Conservation (phyloP, 2,329 filamentous ascomycete species). For the Paraconiothyrium brasiliense region DNA sequence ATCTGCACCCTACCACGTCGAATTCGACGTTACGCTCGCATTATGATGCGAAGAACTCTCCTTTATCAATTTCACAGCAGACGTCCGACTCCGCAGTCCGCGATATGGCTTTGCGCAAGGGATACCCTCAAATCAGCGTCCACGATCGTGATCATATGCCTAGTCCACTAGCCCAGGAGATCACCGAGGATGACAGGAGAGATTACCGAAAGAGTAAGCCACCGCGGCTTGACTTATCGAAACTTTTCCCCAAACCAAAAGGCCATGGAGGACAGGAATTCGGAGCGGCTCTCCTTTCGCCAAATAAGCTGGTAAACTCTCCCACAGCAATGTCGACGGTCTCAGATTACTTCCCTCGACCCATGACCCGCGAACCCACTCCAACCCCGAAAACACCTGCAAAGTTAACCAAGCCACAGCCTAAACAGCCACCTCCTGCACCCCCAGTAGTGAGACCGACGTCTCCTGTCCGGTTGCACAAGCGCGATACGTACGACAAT, state of each 20-base stretch:
- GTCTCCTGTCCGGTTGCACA: slow-evolving; percentile 39
- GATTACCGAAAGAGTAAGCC: slow-evolving; percentile 46
- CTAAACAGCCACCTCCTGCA: slow-evolving; percentile 27
- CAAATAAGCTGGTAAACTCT: slow-evolving; percentile 52
- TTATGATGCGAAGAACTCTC: slow-evolving; percentile 54
- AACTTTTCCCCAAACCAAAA: slow-evolving; percentile 52
- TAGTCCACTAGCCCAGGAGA: slow-evolving; percentile 34
- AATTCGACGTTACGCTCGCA: slow-evolving; percentile 54
- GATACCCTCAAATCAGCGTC: slow-evolving; percentile 39
- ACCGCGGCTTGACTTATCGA: slow-evolving; percentile 52
- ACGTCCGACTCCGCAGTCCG: slow-evolving; percentile 56
- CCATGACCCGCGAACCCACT: slow-evolving; percentile 44
- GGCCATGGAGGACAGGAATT: slow-evolving; percentile 27
- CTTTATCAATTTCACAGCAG: slow-evolving; percentile 55
- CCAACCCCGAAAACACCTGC: slow-evolving; percentile 32
- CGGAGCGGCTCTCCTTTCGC: slow-evolving; percentile 45
- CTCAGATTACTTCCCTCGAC: slow-evolving; percentile 49
- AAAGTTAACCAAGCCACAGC: slow-evolving; percentile 37
- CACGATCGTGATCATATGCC: slow-evolving; percentile 20
- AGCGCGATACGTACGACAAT: slow-evolving; percentile 54
- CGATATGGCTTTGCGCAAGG: slow-evolving; percentile 54
- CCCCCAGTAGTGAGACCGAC: slow-evolving; percentile 19
- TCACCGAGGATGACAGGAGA: slow-evolving; percentile 32
- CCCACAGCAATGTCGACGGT: slow-evolving; percentile 50
- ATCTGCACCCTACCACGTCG: slow-evolving; percentile 44